Evolutionary conservation across 495 filamentous ascomycete genomes (phyloP), one percentile per base, ranked within the genome.

Genomic region (Podospora pseudopauciseta): DNA sequence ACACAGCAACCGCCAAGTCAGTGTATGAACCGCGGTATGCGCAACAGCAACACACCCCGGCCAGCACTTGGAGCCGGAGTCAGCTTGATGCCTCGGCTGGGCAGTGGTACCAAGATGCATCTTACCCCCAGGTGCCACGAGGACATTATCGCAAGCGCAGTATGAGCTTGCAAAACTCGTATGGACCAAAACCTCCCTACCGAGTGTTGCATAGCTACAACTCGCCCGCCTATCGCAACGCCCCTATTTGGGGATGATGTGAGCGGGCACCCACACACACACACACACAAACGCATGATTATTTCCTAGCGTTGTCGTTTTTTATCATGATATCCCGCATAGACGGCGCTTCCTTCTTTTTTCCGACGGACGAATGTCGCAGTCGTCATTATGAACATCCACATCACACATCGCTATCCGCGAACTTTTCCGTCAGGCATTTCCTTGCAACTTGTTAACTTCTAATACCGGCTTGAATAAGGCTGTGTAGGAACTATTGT

Each of bases 121-220:
- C 70, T 18, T 67, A 77, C 39, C 75, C 76, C 20, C 72, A 78
- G 20, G 67, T 72, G 2, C 74, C 80, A 23, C 80, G 77, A 9
- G 73, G 71, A 28, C 81, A 82, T 65, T 54, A 73, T 61, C 77
- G 81, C 16, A 78, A 79, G 65, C 77, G 75, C 60, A 83, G 81
- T 66, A 75, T 66, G 16, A 60, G 18, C 39, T 67, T 27, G 0
- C 58, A 63, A 9, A 49, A 49, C 15, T 49, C 39, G 39, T 18
- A 66, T 18, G 69, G 68, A 39, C 26, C 58, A 19, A 71, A 74
- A 19, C 66, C 70, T 18, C 82, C 77, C 13, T 83, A 79, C 60
- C 80, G 82, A 7, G 71, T 82, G 34, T 73, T 84, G 16, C 81
- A 84, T 66, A 83, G 81, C 67, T 84, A 84, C 66, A 81, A 84